A percentile compares a stretch with the other conserved stretches of the same genome.
phyloP scores from a whole-genome alignment of 345 rosid genomes.

The Euphorbia tirucalli region DNA sequence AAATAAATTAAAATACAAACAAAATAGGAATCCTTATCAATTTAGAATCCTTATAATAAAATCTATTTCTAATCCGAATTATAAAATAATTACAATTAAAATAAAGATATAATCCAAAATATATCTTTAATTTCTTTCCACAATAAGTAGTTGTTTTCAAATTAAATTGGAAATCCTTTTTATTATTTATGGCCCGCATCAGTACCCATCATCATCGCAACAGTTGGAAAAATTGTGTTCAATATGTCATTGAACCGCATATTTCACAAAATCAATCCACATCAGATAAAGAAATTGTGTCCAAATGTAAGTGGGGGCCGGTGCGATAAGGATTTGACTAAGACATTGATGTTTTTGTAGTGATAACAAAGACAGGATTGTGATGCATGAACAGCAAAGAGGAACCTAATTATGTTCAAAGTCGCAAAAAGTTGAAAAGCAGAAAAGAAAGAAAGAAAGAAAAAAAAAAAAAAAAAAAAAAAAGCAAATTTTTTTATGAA shows the following conservation, averaged over 20 bases:
- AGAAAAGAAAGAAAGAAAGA: not conserved
- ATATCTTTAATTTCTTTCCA: too few species aligned
- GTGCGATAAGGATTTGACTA: not conserved
- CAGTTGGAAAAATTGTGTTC: slow-evolving; percentile 79
- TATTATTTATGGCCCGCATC: too few species aligned
- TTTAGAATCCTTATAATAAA: too few species aligned
- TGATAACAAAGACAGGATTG: not conserved
- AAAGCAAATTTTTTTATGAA: slow-evolving; percentile 1
- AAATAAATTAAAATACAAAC: too few species aligned
- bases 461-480: too few species aligned
- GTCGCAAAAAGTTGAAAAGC: not conserved
- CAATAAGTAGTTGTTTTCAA: too few species aligned
- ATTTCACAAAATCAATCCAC: not conserved
- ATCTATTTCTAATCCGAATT: too few species aligned
- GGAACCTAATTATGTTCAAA: not conserved
- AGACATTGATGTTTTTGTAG: not conserved
- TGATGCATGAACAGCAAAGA: not conserved
- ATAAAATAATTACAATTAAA: too few species aligned
- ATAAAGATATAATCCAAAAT: too few species aligned
- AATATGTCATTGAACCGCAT: slow-evolving; percentile 82
- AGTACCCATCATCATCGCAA: slow-evolving; percentile 70
- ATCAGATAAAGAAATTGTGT: slow-evolving; percentile 7
- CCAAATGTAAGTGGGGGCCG: not conserved
- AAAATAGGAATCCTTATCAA: too few species aligned
- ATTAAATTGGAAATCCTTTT: too few species aligned